Base-by-base conservation (phyloP, 2,329 filamentous ascomycete species). In the Trichoderma citrinoviride region DNA sequence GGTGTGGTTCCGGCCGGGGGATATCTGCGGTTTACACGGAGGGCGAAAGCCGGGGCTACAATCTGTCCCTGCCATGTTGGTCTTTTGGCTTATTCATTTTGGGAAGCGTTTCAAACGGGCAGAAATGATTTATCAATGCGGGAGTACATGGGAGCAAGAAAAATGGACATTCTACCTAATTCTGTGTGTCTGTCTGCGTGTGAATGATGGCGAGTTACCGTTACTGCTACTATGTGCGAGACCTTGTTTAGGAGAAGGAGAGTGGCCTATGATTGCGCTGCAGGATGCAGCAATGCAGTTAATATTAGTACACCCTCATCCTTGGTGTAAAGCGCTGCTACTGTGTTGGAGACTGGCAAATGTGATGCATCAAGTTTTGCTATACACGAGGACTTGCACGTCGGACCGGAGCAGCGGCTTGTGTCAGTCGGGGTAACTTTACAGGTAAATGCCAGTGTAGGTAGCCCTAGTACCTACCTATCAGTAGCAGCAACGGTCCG, bases 261-360 rank as follows among this genome's bases (percentile, higher is more conserved):
- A 46, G 27, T 57, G 55, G 41, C 21, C 33, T 23, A 19, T 37
- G 7, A 14, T 53, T 52, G 12, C 21, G 33, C 21, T n/a, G 58
- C 33, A 17, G 41, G 47, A 53, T 61, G 58, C 46, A 61, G 58
- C 58, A 61, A 61, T 61, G 58, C 58, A 61, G 25, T 33, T 61
- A 29, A 29, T 29, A 53, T 61, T 21, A 52, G 19, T 52, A 50
- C 47, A 47, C 58, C 33, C 43, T 23, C 41, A n/a, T 21, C 19
- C 17, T 44, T 37, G 33, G 33, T 37, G 33, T 37, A 1, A 37
- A 37, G 33, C 33, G 33, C 23, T 17, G 44, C n/a, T 46, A 23
- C n/a, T 46, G 19, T 23, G 10, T 23, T 55, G 46, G 25, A 27
- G 15, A n/a, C 3, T 37, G 14, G 19, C 44, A 19, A 60, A 60